Evolutionary conservation across 1,139 yeast species (phyloP).

Genomic region (Nadsonia starkeyi-henricii): DNA sequence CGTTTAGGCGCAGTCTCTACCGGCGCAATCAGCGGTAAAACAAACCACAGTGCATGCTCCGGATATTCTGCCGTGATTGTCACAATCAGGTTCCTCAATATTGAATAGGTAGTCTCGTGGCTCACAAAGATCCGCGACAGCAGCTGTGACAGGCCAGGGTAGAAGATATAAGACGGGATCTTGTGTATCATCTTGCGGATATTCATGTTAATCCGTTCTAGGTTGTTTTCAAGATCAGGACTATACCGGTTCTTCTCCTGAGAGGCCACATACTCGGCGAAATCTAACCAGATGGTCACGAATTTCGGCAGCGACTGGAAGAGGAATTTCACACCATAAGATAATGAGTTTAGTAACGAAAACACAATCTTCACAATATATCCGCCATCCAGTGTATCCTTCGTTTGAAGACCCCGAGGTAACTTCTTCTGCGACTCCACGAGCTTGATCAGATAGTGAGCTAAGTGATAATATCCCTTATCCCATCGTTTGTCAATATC

Average conservation of each 20-base stretch:
- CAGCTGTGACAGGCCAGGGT: slow-evolving; percentile 74
- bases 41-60: slow-evolving; percentile 71
- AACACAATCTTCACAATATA: slow-evolving; percentile 1
- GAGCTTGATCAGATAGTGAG: slow-evolving; percentile 64
- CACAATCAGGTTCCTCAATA: slow-evolving; percentile 43
- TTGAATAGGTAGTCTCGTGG: slow-evolving; percentile 40
- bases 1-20: slow-evolving; percentile 1
- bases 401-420: slow-evolving; percentile 23
- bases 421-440: slow-evolving; percentile 44
- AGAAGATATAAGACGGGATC: slow-evolving; percentile 57
- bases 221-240: slow-evolving; percentile 5
- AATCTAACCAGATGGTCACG: slow-evolving; percentile 65
- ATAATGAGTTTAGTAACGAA: slow-evolving; percentile 35
- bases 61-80: slow-evolving; percentile 56
- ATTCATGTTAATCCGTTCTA: slow-evolving; percentile 21
- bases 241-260: slow-evolving; percentile 45
- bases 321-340: slow-evolving; percentile 52
- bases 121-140: slow-evolving; percentile 64
- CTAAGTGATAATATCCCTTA: slow-evolving; percentile 67
- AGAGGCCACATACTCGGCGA: slow-evolving; percentile 79
- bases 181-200: slow-evolving; percentile 30
- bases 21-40: slow-evolving; percentile 25
- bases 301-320: slow-evolving; percentile 54
- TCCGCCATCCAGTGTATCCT: background rate
- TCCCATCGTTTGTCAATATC: slow-evolving; percentile 54